Evolutionary conservation across 495 filamentous ascomycete genomes (phyloP).

Genomic region (Cudoniella acicularis): DNA sequence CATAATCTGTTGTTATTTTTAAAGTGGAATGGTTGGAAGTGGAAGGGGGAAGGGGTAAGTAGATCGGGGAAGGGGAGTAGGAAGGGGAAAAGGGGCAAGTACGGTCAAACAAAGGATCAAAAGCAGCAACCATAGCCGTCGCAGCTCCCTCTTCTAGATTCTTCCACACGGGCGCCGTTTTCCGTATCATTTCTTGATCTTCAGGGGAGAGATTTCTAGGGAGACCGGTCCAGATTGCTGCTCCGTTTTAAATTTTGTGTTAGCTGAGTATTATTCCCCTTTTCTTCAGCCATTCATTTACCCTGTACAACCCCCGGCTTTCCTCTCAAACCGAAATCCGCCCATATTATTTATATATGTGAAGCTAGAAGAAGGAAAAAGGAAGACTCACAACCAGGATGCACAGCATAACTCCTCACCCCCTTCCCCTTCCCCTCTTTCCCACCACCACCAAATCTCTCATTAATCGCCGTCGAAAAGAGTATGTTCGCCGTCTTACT

Average conservation of each 20-base stretch:
- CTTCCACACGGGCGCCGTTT: constrained; percentile 4
- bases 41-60: background rate
- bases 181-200: background rate
- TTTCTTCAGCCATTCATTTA: background rate
- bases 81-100: background rate
- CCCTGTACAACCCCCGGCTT: no score
- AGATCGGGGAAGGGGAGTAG: background rate
- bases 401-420: constrained; percentile 15
- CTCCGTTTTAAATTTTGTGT: background rate
- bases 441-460: constrained; percentile 25
- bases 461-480: constrained; percentile 31
- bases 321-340: background rate
- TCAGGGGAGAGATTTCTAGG: constrained; percentile 4
- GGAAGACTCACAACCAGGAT: constrained; percentile 17
- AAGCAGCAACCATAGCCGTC: constrained; percentile 20
- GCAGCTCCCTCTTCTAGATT: constrained; percentile 15
- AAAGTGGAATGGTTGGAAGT: background rate
- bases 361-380: background rate
- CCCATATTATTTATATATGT: no score
- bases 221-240: constrained; percentile 16
- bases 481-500: constrained; percentile 59
- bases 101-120: constrained; percentile 15
- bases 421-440: constrained; percentile 4
- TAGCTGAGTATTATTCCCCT: background rate
- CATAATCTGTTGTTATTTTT: background rate